Evolutionary conservation across 495 filamentous ascomycete genomes (phyloP), one percentile per base, ranked within the genome.

Genomic region (Annulohypoxylon maeteangense): DNA sequence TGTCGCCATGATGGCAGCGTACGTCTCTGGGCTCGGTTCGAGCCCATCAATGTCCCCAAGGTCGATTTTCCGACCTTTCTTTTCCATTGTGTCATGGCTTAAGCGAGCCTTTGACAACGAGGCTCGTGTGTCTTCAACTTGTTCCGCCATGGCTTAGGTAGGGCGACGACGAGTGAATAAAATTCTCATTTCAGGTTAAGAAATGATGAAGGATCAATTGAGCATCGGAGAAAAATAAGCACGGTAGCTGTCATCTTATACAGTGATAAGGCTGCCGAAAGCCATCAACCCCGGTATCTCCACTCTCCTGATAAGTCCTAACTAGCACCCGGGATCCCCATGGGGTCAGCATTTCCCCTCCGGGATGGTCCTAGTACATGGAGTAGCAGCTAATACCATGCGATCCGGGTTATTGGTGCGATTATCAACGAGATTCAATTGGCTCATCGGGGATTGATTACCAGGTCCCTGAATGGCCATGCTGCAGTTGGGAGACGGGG

Each of bases 1-100:
- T 11, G 72, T 75, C 7, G 75, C 75, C 72, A 77, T 77, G 14
- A 75, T 77, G 12, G 69, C 29, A 7, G 75, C 65, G 40, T 77
- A 77, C 8, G 58, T 71, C 29, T 75, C 75, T 12, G 65, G 20
- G 27, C 44, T 68, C 1, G 75, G 67, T 7, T 74, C 75, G 18
- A 67, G 60, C 12, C 64, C 53, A 5, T 72, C 69, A 18, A 58
- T 32, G 29, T 72, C 69, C 25, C 64, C 45, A 20, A 67, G 44
- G 22, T n/a, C 16, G 14, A 60, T 18, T 16, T 53, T 32, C 2
- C 61, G 44, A 6, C 8, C 50, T 14, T 44, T 14, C 34, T 71
- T 67, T 4, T 38, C 51, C 62, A 53, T 66, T 22, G 68, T 62
- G 36, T 66, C 68, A 22, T 58, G 68, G 6, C 57, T 67, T 12